A percentile compares a stretch with the other conserved stretches of the same genome.
These are phyloP conservation scores for Hypsizygus marmoreus DNA, from an alignment of 768 basidiomycete species.

Conservation along the genomic window DNA sequence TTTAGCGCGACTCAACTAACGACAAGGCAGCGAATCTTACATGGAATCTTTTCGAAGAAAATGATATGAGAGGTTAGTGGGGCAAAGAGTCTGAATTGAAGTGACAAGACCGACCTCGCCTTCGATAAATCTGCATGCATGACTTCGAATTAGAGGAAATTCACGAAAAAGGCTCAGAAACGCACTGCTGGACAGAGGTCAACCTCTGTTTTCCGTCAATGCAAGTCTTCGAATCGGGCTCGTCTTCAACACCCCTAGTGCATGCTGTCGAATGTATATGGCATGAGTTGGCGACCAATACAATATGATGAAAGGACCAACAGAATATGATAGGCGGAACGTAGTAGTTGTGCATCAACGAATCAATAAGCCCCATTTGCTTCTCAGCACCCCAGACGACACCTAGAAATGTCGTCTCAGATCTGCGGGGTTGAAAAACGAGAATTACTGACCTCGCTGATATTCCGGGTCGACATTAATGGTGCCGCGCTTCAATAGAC, in stretches of 20 bases:
- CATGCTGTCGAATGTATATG: constrained; percentile 40
- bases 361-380: constrained; percentile 64
- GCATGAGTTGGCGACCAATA: constrained; percentile 2
- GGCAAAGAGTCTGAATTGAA: constrained; percentile 1
- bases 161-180: neutral
- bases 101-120: constrained; percentile 47
- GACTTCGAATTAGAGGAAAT: neutral
- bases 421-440: neutral
- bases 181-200: constrained; percentile 62
- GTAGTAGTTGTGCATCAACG: constrained; percentile 62
- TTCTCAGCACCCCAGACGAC: constrained; percentile 68
- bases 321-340: constrained; percentile 71
- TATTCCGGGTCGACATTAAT: constrained; percentile 68
- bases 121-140: constrained; percentile 48
- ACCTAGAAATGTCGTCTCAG: constrained; percentile 43
- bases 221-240: constrained; percentile 49
- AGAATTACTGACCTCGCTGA: constrained; percentile 50
- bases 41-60: constrained; percentile 37
- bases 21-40: constrained; percentile 29
- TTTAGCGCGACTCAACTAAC: constrained; percentile 13
- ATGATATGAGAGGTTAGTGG: constrained; percentile 5
- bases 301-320: constrained; percentile 25
- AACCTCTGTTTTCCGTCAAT: constrained; percentile 78
- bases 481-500: constrained; percentile 43
- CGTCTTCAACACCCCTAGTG: constrained; percentile 37